These are phyloP conservation scores for Aspergillus persii DNA, from an alignment of 2,329 filamentous ascomycete species.

Conservation along the genomic window DNA sequence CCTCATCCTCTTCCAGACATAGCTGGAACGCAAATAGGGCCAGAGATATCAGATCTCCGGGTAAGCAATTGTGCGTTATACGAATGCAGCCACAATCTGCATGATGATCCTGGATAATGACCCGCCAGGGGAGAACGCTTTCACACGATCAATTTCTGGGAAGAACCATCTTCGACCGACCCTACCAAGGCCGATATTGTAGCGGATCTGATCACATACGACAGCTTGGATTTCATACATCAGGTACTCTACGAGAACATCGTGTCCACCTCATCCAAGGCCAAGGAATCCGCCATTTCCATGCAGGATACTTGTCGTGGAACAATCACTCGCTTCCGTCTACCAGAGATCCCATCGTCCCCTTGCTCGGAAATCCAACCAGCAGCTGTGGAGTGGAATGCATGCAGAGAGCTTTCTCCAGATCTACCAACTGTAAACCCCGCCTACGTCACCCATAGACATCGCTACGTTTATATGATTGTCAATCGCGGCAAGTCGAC, in stretches of 20 bases:
- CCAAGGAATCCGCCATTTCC: conserved; percentile 28
- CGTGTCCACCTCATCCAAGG: conserved; percentile 52
- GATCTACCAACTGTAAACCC: conserved; percentile 56
- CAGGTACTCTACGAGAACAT: conserved; percentile 69
- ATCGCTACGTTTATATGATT: conserved; percentile 53
- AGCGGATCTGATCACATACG: conserved; percentile 65
- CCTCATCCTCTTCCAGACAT: too few relatives aligned
- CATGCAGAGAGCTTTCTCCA: conserved; percentile 24
- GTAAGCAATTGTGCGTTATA: too few relatives aligned
- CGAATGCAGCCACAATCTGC: too few relatives aligned
- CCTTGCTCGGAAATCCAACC: conserved; percentile 10
- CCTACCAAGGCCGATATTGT: conserved; percentile 52
- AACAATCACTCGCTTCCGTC: conserved; percentile 37
- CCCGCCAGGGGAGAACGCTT: conserved; percentile 48
- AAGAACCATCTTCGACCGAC: conserved; percentile 49
- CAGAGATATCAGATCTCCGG: too few relatives aligned
- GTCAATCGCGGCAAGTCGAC: conserved; percentile 47
- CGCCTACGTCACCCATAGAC: conserved; percentile 38
- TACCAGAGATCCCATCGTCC: conserved; percentile 31
- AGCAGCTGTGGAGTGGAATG: conserved; percentile 29
- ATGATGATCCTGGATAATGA: too few relatives aligned
- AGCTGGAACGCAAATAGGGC: too few relatives aligned
- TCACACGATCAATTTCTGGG: conserved; percentile 75
- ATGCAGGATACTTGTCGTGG: conserved; percentile 33
- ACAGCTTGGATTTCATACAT: conserved; percentile 63